Evolutionary conservation across 139 green algal genomes (phyloP), one percentile per base, ranked within the genome.

Genomic region (Raphidocelis subcapitata): DNA sequence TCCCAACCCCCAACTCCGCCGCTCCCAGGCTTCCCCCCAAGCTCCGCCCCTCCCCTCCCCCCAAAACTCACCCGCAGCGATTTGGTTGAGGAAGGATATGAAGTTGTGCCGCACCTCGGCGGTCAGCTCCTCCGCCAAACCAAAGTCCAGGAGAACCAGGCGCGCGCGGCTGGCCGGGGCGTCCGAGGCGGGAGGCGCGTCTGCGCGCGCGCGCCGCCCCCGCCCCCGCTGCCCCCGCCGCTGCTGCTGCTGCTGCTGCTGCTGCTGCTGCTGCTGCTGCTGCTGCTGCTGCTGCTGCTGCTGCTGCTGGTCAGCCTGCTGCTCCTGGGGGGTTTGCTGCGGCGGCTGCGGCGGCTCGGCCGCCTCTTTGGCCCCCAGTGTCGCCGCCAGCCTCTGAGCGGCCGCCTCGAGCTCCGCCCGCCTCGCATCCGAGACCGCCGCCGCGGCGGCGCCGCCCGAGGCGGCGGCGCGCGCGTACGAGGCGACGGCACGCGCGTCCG

Each of bases 101-200:
- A 98, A 96, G 75, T 94, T 88, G 36, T 84, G 61, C 54, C 93
- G 84, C 32, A 97, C 90, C 14, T 65, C 28, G 2, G 81, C 79
- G 18, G 74, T 90, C 52, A 98, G 79, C 85, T 92, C 86, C 78
- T 96, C 92, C 23, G 90, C 92, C 67, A 96, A 82, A 14, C 88
- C 89, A 74, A 95, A 94, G 76, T 97, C 90, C 60, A 97, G 82
- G 67, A 97, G 85, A 24, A 96, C 79, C 23, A 94, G 77, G 78
- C 92, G 88, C 20, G 82, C 62, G 3, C 44, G 60, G 31, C 83
- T 12, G 8, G 8, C 12, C 41, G 41, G n/a, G 49, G 20, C 69
- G 72, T 29, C 49, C 51, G 8, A 41, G n/a, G 47, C 37, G 46
- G 32, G 35, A 56, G 62, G 14, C 55, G 64, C 60, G 35, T 33